A percentile compares a stretch with the other conserved stretches of the same genome.
phyloP scores from a whole-genome alignment of 1,139 yeast species.

The Debaryomyces sp. region DNA sequence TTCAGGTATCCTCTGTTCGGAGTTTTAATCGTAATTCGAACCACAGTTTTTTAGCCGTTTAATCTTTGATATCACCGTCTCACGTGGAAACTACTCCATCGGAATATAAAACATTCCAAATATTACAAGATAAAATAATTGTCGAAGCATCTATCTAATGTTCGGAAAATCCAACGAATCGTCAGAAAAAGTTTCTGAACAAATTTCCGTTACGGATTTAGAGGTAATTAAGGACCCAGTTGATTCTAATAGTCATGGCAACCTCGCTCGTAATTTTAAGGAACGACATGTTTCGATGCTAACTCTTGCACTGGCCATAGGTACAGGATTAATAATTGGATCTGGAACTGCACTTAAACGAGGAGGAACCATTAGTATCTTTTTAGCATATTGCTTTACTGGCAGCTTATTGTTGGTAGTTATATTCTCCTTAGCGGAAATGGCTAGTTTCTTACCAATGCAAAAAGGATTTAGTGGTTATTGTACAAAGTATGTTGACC shows the following conservation, averaged over 20 bases:
- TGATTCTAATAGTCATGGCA: background rate
- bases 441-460: constrained; percentile 52
- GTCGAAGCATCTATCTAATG: background rate
- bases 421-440: constrained; percentile 61
- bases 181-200: background rate
- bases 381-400: constrained; percentile 66
- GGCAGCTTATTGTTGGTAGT: constrained; percentile 65
- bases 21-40: background rate
- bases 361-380: constrained; percentile 73
- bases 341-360: constrained; percentile 50
- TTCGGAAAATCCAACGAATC: background rate
- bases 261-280: background rate
- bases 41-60: background rate
- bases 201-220: background rate
- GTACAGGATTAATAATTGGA: constrained; percentile 63
- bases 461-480: constrained; percentile 26
- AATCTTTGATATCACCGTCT: background rate
- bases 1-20: background rate
- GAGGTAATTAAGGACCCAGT: background rate
- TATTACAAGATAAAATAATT: background rate
- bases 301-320: constrained; percentile 65
- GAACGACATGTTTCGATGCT: constrained; percentile 68
- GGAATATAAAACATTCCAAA: background rate
- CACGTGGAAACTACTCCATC: background rate
- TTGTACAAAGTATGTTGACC: constrained; percentile 63